Conservation (phyloP, 2,329 filamentous ascomycete genomes). For the Arachnopeziza araneosa region DNA sequence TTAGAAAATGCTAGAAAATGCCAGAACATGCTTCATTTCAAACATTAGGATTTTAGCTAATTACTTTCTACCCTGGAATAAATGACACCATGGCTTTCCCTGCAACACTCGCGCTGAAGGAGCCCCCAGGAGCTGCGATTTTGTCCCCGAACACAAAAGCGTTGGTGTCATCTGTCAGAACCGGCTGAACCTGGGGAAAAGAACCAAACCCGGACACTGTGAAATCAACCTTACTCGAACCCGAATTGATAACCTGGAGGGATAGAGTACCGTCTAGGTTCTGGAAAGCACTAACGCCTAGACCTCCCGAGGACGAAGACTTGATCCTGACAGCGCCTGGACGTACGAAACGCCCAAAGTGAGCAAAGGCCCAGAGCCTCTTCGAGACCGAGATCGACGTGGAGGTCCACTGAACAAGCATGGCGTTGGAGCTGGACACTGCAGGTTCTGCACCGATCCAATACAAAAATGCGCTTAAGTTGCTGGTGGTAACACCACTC, state of each 20-base stretch:
- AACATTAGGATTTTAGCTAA: too few species aligned
- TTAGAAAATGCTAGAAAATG: too few species aligned
- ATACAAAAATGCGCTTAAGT: slow-evolving; percentile 47
- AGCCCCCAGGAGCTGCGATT: too few species aligned
- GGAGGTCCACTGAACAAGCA: slow-evolving; percentile 13
- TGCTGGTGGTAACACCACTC: slow-evolving; percentile 41
- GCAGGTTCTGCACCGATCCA: slow-evolving; percentile 40
- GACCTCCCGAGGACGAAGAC: background rate
- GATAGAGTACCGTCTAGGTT: slow-evolving; percentile 9
- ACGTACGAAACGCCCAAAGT: slow-evolving; percentile 10
- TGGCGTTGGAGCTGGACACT: slow-evolving; percentile 36
- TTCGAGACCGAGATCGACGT: slow-evolving; percentile 7
- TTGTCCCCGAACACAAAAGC: too few species aligned
- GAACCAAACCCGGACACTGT: too few species aligned
- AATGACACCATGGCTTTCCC: too few species aligned
- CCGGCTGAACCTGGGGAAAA: too few species aligned
- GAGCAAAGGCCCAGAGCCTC: slow-evolving; percentile 17
- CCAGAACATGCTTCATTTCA: too few species aligned
- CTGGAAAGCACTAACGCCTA: slow-evolving; percentile 8
- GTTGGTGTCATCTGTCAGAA: too few species aligned
- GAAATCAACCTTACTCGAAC: too few species aligned
- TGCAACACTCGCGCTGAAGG: too few species aligned
- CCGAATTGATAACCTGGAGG: slow-evolving; percentile 8
- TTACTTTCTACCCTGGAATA: too few species aligned
- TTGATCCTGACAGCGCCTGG: slow-evolving; percentile 8